Evolutionary conservation across 352 stramenopile genomes (phyloP).

Genomic region (Globisporangium cederbergense): DNA sequence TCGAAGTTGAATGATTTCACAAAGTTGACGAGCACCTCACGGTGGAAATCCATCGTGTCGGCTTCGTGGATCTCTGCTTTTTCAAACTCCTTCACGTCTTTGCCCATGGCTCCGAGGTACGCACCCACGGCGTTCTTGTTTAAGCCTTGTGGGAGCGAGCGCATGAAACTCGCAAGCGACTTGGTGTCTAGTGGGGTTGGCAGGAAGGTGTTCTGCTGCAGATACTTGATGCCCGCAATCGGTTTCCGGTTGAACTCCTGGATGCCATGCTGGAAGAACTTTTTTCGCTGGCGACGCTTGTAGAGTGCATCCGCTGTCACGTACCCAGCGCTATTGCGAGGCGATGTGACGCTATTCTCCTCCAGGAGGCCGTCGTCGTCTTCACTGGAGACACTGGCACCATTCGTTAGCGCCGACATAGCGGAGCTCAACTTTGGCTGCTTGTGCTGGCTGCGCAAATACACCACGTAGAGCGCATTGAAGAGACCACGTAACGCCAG

Average conservation of each 20-base stretch:
- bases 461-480: constrained; percentile 73
- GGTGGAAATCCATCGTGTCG: constrained; percentile 85
- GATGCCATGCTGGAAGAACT: constrained; percentile 84
- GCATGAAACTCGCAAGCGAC: constrained; percentile 84
- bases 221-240: constrained; percentile 85
- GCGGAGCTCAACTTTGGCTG: constrained; percentile 23
- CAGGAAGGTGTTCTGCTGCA: constrained; percentile 77
- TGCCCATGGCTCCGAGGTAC: constrained; percentile 85
- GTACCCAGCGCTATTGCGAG: constrained; percentile 19
- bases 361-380: constrained; percentile 33
- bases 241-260: constrained; percentile 94
- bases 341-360: constrained; percentile 17
- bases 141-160: constrained; percentile 73
- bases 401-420: constrained; percentile 2
- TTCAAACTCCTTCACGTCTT: constrained; percentile 73
- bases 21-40: constrained; percentile 64
- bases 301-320: constrained; percentile 49
- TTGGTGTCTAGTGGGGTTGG: constrained; percentile 70
- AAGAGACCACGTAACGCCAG: constrained; percentile 66
- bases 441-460: constrained; percentile 42
- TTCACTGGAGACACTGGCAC: constrained; percentile 21
- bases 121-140: constrained; percentile 79
- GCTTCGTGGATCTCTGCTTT: constrained; percentile 71
- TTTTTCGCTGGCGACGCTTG: constrained; percentile 71
- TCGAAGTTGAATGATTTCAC: constrained; percentile 84